These are phyloP conservation scores for Thielaviopsis populi DNA, from an alignment of 2,329 filamentous ascomycete genomes.

Conservation along the genomic window DNA sequence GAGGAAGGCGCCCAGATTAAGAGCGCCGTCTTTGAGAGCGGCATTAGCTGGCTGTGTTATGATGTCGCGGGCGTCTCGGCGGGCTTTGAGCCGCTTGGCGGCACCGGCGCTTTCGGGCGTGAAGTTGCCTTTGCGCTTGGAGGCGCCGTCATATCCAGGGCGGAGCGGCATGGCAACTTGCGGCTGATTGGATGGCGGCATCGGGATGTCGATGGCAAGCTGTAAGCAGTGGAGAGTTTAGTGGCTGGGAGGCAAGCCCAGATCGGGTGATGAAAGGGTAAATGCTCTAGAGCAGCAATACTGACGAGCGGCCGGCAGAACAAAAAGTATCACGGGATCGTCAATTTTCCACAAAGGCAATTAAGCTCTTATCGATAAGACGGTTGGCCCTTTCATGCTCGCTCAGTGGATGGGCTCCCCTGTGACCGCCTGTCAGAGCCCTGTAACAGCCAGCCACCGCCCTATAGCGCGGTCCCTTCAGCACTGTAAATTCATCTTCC, in stretches of 20 bases:
- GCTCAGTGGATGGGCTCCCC: neutral
- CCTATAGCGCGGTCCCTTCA: neutral
- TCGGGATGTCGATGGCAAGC: neutral
- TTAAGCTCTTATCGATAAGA: constrained; percentile 14
- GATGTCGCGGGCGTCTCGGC: constrained; percentile 34
- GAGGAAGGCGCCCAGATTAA: constrained; percentile 75
- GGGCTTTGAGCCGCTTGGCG: constrained; percentile 30
- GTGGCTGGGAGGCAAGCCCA: neutral
- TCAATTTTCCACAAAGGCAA: constrained; percentile 5
- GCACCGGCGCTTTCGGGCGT: constrained; percentile 4
- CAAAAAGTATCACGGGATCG: constrained; percentile 2
- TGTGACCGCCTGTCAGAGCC: no score
- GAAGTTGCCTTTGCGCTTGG: constrained; percentile 10
- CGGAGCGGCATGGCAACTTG: constrained; percentile 13
- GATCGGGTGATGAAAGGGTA: no score
- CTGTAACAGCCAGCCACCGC: neutral
- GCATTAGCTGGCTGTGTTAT: constrained; percentile 36
- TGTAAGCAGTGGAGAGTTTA: neutral
- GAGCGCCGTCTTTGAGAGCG: constrained; percentile 53
- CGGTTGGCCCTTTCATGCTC: neutral
- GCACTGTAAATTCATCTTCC: neutral
- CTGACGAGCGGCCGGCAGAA: neutral
- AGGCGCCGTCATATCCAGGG: constrained; percentile 5
- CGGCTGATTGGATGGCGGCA: neutral
- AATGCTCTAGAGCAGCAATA: neutral